Evolutionary conservation across 495 filamentous ascomycete genomes (phyloP), one percentile per base, ranked within the genome.

Genomic region (Penicillium longicatenatum): DNA sequence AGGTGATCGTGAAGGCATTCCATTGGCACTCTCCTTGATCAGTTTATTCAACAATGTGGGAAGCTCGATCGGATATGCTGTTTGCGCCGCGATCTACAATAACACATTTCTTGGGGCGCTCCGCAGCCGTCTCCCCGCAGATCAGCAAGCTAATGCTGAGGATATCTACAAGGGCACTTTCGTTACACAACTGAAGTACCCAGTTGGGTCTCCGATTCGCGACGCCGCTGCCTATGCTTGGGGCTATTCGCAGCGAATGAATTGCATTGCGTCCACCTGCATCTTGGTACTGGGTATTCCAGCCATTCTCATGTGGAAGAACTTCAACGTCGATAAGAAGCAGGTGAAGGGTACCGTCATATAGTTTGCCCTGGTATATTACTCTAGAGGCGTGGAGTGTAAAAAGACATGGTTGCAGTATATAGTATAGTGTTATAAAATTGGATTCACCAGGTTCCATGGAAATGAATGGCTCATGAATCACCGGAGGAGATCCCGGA

Each of bases 51-150:
- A 79, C 41, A 80, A 68, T 54, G 70, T 91, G 12, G 89, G 89
- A n/a, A 83, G 86, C 31, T 84, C 83, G 16, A 82, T 89, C 53
- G 89, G 89, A 4, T 61, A 68, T 19, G 77, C 84, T 6, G 71
- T 91, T 3, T 72, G 83, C 2, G 76, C 74, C 1, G 85, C 87
- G 37, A 84, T 92, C 60, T 91, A 86, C 78, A 83, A 80, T 29
- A 76, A 77, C 61, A 73, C 79, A 43, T 85, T 90, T 66, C 85
- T 85, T 19, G 33, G 56, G 3, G 72, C 72, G 9, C 74, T 92
- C n/a, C 53, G 45, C n/a, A 59, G 52, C 20, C 66, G 63, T 46
- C 67, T 79, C 5, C 66, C 78, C 17, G 66, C 70, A 11, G 68
- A 68, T 0, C 70, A 70, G 4, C 50, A 60, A 30, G 37, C 52